These are phyloP conservation scores for Fusarium praegraminearum DNA, from an alignment of 2,329 filamentous ascomycete species.

Conservation along the genomic window DNA sequence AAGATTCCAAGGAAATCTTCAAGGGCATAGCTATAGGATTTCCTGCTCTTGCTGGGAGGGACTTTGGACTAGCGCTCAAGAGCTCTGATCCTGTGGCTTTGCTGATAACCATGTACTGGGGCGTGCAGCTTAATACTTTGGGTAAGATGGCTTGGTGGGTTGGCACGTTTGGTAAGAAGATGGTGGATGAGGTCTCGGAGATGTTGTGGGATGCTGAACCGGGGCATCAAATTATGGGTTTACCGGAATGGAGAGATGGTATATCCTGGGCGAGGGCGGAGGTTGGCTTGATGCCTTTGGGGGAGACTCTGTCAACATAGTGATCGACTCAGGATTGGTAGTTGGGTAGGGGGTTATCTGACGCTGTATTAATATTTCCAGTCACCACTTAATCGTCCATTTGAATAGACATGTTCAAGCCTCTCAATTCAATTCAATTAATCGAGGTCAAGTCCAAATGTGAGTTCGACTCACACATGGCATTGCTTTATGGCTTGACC, in stretches of 20 bases:
- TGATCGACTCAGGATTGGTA: not conserved
- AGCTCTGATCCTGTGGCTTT: constrained; percentile 52
- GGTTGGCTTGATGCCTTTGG: constrained; percentile 19
- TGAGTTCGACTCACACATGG: not conserved
- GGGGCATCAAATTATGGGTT: not conserved
- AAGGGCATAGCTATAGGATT: constrained; percentile 51
- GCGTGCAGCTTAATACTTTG: constrained; percentile 49
- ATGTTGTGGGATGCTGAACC: constrained; percentile 13
- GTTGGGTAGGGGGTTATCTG: not conserved
- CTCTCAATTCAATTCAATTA: not conserved
- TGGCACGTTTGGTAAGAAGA: constrained; percentile 38
- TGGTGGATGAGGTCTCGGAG: constrained; percentile 42
- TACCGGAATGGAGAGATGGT: constrained; percentile 35
- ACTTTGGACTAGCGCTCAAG: constrained; percentile 50
- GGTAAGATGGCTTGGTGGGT: constrained; percentile 46
- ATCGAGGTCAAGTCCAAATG: no score
- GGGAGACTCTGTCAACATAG: not conserved
- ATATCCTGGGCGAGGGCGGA: constrained; percentile 41
- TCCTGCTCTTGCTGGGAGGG: constrained; percentile 47
- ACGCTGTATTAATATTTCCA: not conserved
- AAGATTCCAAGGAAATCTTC: constrained; percentile 51
- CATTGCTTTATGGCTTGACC: not conserved
- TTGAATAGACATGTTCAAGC: not conserved
- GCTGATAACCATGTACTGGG: constrained; percentile 55
- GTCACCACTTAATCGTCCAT: not conserved